A percentile compares a stretch with the other conserved stretches of the same genome.
phyloP scores from a whole-genome alignment of 2,329 filamentous ascomycete species.

The Tolypocladium guangdongense region DNA sequence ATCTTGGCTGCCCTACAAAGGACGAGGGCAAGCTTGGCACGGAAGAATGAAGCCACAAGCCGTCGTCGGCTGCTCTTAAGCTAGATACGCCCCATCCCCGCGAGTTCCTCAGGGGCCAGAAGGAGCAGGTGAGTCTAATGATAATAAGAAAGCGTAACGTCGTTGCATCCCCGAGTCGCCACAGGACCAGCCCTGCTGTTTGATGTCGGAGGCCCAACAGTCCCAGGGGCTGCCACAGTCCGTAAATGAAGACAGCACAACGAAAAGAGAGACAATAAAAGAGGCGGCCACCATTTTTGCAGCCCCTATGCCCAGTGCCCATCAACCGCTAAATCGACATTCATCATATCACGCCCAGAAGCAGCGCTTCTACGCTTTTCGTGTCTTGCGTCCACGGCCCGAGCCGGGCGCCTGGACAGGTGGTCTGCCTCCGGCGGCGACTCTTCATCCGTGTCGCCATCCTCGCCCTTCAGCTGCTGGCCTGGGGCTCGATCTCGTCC shows the following conservation, averaged over 20 bases:
- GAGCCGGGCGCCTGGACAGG: constrained; percentile 17
- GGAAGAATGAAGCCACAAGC: not conserved
- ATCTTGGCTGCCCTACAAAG: not conserved
- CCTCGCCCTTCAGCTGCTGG: constrained; percentile 6
- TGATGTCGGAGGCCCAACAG: not conserved
- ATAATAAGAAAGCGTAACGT: not conserved
- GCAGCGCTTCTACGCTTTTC: constrained; percentile 3
- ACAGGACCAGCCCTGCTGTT: not conserved
- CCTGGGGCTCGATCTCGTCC: not conserved
- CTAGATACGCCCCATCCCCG: not conserved
- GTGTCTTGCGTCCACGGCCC: constrained; percentile 16
- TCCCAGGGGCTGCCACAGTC: not conserved
- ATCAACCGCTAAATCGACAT: not conserved
- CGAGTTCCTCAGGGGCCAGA: not conserved
- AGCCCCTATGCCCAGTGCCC: not conserved
- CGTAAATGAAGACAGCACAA: not conserved
- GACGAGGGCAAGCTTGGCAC: too few species aligned
- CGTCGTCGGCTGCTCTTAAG: not conserved
- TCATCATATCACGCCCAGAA: not conserved
- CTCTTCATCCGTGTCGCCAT: constrained; percentile 18
- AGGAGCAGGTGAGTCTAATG: not conserved
- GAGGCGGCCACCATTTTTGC: not conserved
- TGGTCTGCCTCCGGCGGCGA: constrained; percentile 16
- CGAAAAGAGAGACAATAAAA: not conserved
- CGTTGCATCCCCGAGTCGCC: not conserved